phyloP scores from a whole-genome alignment of 768 basidiomycete genomes.

The Mrakia frigida region DNA sequence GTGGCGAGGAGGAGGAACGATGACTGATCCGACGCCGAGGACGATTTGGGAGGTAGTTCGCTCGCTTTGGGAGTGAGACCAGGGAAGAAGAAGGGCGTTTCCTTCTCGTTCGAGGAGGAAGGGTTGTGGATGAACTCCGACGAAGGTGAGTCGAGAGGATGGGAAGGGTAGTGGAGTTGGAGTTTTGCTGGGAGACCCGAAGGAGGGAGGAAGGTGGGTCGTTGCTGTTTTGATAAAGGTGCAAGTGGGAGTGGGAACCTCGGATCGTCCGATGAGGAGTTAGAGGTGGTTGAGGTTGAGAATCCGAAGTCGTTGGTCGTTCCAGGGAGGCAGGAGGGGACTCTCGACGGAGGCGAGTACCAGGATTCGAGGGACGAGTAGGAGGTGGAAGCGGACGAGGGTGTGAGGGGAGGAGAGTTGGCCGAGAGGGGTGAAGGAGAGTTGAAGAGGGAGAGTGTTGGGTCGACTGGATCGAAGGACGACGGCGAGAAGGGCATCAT shows the following conservation, averaged over 20 bases:
- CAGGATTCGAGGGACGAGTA: background rate
- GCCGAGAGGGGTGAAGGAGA: background rate
- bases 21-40: too few species aligned
- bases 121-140: background rate
- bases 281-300: background rate
- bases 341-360: background rate
- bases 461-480: background rate
- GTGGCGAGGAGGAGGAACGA: background rate
- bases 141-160: background rate
- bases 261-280: too few species aligned
- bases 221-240: too few species aligned
- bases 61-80: background rate
- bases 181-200: background rate
- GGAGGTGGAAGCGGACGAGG: background rate
- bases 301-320: background rate
- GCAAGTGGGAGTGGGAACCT: too few species aligned
- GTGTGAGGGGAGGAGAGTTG: background rate
- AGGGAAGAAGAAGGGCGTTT: background rate
- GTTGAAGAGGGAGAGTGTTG: background rate
- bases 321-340: background rate
- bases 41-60: background rate
- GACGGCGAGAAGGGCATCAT: background rate
- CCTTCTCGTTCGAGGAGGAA: background rate
- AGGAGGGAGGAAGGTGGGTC: background rate
- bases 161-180: slow-evolving; percentile 2